Evolutionary conservation across 176 grass and related monocot species (phyloP).

Genomic region (Oryza coarctata): DNA sequence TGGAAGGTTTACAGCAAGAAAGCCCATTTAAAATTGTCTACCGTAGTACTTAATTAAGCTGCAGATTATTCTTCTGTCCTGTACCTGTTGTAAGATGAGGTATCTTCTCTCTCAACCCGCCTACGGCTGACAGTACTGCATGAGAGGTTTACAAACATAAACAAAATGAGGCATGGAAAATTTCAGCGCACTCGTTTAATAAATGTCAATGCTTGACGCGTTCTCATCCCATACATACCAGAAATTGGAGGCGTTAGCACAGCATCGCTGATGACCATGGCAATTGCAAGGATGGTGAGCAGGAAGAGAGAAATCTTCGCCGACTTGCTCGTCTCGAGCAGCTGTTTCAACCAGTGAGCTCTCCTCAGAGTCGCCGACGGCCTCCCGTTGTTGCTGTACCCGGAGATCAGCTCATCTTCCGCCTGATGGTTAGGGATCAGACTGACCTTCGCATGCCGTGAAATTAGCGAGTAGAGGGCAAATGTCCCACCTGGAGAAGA

Average conservation of each 20-base stretch:
- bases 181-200: too few species aligned
- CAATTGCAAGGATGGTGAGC: conserved; percentile 45
- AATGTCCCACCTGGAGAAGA: conserved; percentile 42
- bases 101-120: conserved; percentile 16
- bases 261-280: conserved; percentile 60
- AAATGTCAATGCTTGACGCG: background rate
- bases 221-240: background rate
- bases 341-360: conserved; percentile 53
- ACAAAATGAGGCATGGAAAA: background rate
- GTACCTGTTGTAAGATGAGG: conserved; percentile 32
- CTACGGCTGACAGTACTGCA: conserved; percentile 33
- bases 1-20: background rate
- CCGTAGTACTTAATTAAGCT: background rate
- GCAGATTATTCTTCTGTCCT: background rate
- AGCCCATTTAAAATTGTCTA: background rate
- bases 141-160: background rate
- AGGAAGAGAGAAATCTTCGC: conserved; percentile 40
- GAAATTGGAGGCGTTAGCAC: conserved; percentile 55
- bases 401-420: conserved; percentile 40
- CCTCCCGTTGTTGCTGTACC: background rate
- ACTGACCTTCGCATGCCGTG: conserved; percentile 41
- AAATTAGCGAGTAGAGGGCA: conserved; percentile 60
- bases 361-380: conserved; percentile 25
- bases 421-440: conserved; percentile 54
- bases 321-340: conserved; percentile 32